Evolutionary conservation across 805 yeast genomes (phyloP), one percentile per base, ranked within the genome.

Genomic region (Cyberlindnera nakhonratchasimensis): DNA sequence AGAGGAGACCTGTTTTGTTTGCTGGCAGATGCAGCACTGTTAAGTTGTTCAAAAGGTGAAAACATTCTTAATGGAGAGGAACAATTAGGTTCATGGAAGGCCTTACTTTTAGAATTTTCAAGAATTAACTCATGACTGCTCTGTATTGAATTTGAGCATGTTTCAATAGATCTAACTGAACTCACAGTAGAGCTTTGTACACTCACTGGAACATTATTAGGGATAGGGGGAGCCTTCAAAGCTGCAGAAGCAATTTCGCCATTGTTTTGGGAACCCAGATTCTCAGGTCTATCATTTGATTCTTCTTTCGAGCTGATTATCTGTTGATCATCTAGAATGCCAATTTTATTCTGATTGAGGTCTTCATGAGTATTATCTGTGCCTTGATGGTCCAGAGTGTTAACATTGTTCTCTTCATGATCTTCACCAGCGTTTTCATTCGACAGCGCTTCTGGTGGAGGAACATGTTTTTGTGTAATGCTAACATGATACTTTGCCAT

Each of bases 121-220:
- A 42, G 30, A 3, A 37, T 28, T 29, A 43, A 35, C 12, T 43
- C 47, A n/a, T 17, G 35, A 28, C 47, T 43, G 29, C 40, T 39
- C 28, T 43, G 47, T 11, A 43, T 43, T 5, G 47, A 43, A 13
- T 39, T 30, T 6, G 38, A 32, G 24, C 12, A 18, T 9, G 13
- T 11, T 8, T 30, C 22, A 12, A 17, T 6, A 29, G 16, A n/a
- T 11, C 11, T 23, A 6, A 25, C 21, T 13, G 34, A 21, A n/a
- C 34, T 32, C 11, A 20, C 25, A 16, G 6, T n/a, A 10, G 34
- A 32, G 3, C 17, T 4, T 17, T 17, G 22, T 8, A 17, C 18
- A 29, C 33, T 29, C 33, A 17, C 10, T 16, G n/a, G n/a, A n/a
- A n/a, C n/a, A n/a, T n/a, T n/a, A n/a, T n/a, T n/a, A n/a, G n/a